These are phyloP conservation scores for Clathrospora elynae DNA, from an alignment of 2,329 filamentous ascomycete species.

Conservation along the genomic window DNA sequence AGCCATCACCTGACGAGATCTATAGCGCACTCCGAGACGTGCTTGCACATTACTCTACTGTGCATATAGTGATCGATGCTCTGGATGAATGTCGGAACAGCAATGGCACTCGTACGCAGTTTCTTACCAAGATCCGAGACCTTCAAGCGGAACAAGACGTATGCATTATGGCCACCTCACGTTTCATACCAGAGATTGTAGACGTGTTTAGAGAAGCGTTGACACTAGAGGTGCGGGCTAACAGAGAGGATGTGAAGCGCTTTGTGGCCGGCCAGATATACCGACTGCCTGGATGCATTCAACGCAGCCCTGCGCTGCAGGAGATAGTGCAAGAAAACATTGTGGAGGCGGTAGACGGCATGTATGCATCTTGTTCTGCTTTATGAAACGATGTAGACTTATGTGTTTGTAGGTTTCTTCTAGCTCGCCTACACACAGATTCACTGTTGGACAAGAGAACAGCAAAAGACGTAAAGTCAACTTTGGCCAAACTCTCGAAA, in stretches of 20 bases:
- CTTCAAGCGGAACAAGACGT: conserved; percentile 9
- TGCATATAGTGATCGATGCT: conserved; percentile 39
- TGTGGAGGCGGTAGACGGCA: conserved; percentile 27
- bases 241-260: conserved; percentile 22
- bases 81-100: conserved; percentile 41
- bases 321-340: conserved; percentile 23
- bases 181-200: conserved; percentile 24
- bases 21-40: conserved; percentile 3
- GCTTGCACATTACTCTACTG: conserved; percentile 6
- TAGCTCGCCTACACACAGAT: conserved; percentile 17
- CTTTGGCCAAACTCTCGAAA: conserved; percentile 7
- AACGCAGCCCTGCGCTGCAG: conserved; percentile 16
- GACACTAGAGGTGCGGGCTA: conserved; percentile 28
- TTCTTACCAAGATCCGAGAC: conserved; percentile 4
- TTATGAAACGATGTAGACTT: not conserved
- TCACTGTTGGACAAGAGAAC: conserved; percentile 16
- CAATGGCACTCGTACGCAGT: conserved; percentile 10
- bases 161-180: conserved; percentile 19
- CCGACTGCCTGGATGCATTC: conserved; percentile 23
- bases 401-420: conserved; percentile 12
- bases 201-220: conserved; percentile 11
- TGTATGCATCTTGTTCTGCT: conserved; percentile 16
- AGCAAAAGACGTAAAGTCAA: conserved; percentile 4
- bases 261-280: conserved; percentile 24
- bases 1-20: conserved; percentile 14